phyloP scores from a whole-genome alignment of 2,329 filamentous ascomycete species.

The Claviceps monticola region DNA sequence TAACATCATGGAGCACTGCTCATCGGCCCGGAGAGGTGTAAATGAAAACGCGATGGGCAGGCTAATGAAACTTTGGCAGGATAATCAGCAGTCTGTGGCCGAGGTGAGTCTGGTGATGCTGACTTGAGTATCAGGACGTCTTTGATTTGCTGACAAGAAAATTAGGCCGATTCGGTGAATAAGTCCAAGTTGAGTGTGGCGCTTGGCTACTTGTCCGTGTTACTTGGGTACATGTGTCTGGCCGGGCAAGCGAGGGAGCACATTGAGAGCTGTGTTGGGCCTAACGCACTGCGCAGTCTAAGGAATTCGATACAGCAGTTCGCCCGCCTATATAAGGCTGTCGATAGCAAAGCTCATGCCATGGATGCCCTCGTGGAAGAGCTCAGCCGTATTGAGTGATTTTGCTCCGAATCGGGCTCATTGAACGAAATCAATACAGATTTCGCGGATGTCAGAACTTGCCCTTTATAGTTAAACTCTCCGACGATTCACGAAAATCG shows the following conservation, averaged over 20 bases:
- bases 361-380: constrained; percentile 25
- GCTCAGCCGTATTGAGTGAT: constrained; percentile 12
- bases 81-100: constrained; percentile 48
- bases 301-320: constrained; percentile 42
- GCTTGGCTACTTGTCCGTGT: constrained; percentile 72
- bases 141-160: background rate
- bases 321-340: constrained; percentile 34
- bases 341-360: constrained; percentile 30
- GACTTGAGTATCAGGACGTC: background rate
- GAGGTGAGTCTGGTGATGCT: constrained; percentile 43
- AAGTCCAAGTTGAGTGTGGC: constrained; percentile 71
- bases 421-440: background rate
- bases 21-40: constrained; percentile 37
- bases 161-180: constrained; percentile 53
- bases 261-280: constrained; percentile 27
- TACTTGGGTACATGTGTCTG: constrained; percentile 70
- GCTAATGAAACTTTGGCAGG: constrained; percentile 53
- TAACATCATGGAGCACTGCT: constrained; percentile 72
- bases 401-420: background rate
- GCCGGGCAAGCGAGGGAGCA: constrained; percentile 28
- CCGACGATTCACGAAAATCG: background rate
- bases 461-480: background rate
- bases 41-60: constrained; percentile 33
- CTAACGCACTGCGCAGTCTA: constrained; percentile 30
- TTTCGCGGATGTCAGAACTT: too few species aligned